Base-by-base conservation (phyloP, 768 basidiomycete genomes). In the Dendrothele bispora region DNA sequence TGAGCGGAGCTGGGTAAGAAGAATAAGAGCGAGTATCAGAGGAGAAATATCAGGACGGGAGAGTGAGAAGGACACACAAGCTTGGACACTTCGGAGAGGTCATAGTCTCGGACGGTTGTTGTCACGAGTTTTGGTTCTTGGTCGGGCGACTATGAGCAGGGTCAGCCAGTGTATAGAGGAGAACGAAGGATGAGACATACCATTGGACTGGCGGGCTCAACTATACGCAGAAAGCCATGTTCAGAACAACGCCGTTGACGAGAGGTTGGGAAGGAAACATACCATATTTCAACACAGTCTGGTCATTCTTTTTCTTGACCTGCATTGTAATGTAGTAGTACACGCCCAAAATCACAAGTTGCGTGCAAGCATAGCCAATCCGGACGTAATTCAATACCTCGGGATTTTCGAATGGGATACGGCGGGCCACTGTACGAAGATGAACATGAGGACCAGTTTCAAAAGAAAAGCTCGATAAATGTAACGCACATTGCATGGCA, bases 201-300 rank as follows among this genome's bases (percentile, higher is more conserved):
- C 85, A 95, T 85, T 3, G 91, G 78, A 55, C 69, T 79, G 37
- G 82, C 65, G 1, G 85, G 75, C 58, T 95, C 91, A 37, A 95
- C 92, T 91, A 40, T 15, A 39, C 17, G 20, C n/a, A 29, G 24
- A 29, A 17, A 47, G 5, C 34, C 47, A 36, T 14, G 54, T 43
- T 49, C 49, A 29, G 10, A 2, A 60, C 40, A 41, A 40, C 2
- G 28, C 7, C 29, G 10, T 15, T 29, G n/a, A 7, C 20, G 46
- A 15, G 29, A 15, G 18, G 5, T 32, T 12, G 26, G 21, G 25
- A 28, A 39, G 18, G n/a, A 50, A 35, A 78, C 80, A 46, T 35
- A 86, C 90, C 90, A 70, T 95, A 99, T 80, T 97, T 99, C 59
- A 99, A 75, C 22, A 95, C 91, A 2, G 92, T 92, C 66, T 87